phyloP scores from a whole-genome alignment of 1,139 yeast species.

The Scheffersomyces illinoinensis region DNA sequence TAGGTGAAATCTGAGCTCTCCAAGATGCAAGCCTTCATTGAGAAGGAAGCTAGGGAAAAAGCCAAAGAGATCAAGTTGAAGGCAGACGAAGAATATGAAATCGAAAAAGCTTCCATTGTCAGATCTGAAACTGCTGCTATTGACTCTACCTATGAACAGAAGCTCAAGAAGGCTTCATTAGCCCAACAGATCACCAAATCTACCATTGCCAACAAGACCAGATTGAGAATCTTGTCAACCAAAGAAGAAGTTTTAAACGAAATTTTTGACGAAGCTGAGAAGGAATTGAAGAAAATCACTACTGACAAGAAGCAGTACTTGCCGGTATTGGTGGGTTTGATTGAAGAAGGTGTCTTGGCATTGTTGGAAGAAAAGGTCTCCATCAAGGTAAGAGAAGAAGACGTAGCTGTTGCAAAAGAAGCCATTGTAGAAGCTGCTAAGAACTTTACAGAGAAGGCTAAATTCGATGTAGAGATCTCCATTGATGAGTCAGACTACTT shows the following conservation, averaged over 20 bases:
- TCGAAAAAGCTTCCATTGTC: conserved; percentile 93
- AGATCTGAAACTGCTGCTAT: conserved; percentile 89
- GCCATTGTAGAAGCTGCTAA: conserved; percentile 64
- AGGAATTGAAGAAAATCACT: conserved; percentile 58
- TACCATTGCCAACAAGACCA: conserved; percentile 90
- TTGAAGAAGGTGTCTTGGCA: conserved; percentile 79
- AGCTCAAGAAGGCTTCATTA: conserved; percentile 86
- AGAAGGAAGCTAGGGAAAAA: conserved; percentile 98
- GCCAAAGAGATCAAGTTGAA: conserved; percentile 93
- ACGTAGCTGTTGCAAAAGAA: conserved; percentile 62
- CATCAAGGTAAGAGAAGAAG: conserved; percentile 70
- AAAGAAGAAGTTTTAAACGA: conserved; percentile 79
- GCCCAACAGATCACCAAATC: conserved; percentile 96
- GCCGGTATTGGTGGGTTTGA: conserved; percentile 70
- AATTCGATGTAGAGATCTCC: conserved; percentile 47
- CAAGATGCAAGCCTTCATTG: conserved; percentile 98
- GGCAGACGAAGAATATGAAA: conserved; percentile 98
- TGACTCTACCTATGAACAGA: conserved; percentile 77
- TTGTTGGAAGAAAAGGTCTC: conserved; percentile 70
- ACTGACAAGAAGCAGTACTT: conserved; percentile 55
- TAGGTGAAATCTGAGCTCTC: conserved; percentile 93
- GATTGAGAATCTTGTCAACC: conserved; percentile 85
- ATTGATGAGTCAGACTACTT: conserved; percentile 60
- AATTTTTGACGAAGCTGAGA: conserved; percentile 70
- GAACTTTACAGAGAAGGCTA: conserved; percentile 60